Evolutionary conservation across 176 grass and related monocot species (phyloP).

Genomic region (Neostapfia colusana): DNA sequence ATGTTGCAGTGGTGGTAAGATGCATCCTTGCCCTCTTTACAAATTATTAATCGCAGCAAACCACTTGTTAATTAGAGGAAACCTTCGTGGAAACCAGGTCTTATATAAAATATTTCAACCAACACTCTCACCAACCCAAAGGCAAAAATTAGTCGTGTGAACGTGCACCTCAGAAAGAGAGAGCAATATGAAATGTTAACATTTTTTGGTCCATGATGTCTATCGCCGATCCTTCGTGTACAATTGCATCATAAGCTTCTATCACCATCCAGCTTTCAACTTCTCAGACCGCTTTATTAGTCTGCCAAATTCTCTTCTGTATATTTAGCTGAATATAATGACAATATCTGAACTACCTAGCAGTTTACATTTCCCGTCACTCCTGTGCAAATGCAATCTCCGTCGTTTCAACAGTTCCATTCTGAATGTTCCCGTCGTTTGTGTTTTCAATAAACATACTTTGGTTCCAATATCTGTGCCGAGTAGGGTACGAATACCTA

Average conservation of each 20-base stretch:
- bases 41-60: neutral
- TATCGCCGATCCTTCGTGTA: neutral
- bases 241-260: conserved; percentile 10
- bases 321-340: no score
- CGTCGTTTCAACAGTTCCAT: neutral
- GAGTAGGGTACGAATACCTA: neutral
- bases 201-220: neutral
- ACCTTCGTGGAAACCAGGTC: neutral
- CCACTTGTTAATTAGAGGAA: neutral
- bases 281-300: neutral
- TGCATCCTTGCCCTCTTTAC: neutral
- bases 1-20: no score
- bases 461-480: neutral
- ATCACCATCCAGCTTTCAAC: neutral
- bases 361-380: no score
- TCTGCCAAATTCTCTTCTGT: conserved; percentile 14
- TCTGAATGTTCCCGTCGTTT: neutral
- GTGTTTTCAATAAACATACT: neutral
- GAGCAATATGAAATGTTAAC: neutral
- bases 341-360: no score
- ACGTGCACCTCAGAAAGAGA: neutral
- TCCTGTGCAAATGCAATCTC: no score
- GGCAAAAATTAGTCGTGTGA: conserved; percentile 13
- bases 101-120: neutral
- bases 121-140: neutral